phyloP scores from a whole-genome alignment of 148 eudicot genomes.

The Chenopodium formosanum region DNA sequence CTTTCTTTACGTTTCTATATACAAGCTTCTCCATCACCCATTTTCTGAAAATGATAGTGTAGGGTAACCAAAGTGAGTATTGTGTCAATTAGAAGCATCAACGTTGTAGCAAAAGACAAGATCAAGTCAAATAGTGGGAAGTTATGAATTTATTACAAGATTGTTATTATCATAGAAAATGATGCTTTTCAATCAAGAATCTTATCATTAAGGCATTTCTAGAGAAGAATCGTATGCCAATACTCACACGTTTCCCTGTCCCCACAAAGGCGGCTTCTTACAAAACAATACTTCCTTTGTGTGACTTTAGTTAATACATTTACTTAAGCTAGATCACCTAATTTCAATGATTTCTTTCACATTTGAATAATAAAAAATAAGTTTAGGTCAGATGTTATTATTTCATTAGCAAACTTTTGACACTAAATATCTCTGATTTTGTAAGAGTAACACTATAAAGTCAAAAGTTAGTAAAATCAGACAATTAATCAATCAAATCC shows the following conservation, averaged over 20 bases:
- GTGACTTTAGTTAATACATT: no score
- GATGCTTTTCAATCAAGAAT: neutral
- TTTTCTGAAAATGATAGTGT: constrained; percentile 33
- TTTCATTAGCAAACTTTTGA: no score
- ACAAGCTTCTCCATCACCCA: constrained; percentile 95
- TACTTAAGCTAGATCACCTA: no score
- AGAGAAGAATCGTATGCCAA: neutral
- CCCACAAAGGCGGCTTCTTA: neutral
- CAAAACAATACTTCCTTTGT: no score
- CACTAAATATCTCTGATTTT: no score
- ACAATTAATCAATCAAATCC: no score
- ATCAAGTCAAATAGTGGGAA: neutral
- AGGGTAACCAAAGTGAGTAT: neutral
- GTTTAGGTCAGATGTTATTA: no score
- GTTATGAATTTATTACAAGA: neutral
- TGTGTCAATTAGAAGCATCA: neutral
- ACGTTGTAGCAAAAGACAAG: neutral
- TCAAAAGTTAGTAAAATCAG: no score
- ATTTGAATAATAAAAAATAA: no score
- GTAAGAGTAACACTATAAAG: no score
- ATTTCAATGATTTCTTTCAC: no score
- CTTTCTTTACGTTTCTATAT: constrained; percentile 55
- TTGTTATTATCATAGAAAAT: no score
- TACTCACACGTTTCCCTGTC: neutral
- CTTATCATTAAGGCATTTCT: neutral